Conservation (phyloP, 2,329 filamentous ascomycete genomes). For the Venturia nashicola region DNA sequence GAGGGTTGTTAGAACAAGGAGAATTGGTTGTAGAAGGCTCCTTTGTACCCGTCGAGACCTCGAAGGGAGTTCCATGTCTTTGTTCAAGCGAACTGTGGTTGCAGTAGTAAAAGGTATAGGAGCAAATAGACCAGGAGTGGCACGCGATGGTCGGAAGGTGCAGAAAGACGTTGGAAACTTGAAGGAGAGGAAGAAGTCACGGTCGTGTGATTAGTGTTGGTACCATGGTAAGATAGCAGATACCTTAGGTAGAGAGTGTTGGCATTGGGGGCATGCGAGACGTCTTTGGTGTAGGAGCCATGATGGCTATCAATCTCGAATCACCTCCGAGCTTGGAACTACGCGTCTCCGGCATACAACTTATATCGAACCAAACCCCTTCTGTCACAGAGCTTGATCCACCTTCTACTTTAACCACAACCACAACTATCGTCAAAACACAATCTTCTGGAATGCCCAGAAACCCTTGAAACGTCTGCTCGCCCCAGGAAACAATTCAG, state of each 20-base stretch:
- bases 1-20: not conserved
- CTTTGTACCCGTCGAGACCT: not conserved
- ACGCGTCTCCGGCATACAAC: not conserved
- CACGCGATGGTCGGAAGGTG: not conserved
- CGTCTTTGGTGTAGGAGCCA: not conserved
- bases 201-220: too few relatives aligned
- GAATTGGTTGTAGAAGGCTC: not conserved
- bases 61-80: not conserved
- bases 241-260: too few relatives aligned
- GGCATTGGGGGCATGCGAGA: not conserved
- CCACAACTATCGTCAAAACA: not conserved
- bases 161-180: not conserved
- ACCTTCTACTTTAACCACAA: not conserved
- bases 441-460: not conserved
- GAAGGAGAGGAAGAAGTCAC: not conserved
- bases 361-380: not conserved
- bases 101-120: not conserved
- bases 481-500: not conserved
- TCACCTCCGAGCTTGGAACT: not conserved
- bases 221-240: not conserved
- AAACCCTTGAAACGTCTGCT: not conserved
- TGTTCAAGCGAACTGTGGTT: not conserved
- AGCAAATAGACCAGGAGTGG: not conserved
- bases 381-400: not conserved
- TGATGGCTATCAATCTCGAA: not conserved